These are phyloP conservation scores for Straminergon stramineum DNA, from an alignment of 225 moss, liverwort and hornwort species.

Conservation along the genomic window DNA sequence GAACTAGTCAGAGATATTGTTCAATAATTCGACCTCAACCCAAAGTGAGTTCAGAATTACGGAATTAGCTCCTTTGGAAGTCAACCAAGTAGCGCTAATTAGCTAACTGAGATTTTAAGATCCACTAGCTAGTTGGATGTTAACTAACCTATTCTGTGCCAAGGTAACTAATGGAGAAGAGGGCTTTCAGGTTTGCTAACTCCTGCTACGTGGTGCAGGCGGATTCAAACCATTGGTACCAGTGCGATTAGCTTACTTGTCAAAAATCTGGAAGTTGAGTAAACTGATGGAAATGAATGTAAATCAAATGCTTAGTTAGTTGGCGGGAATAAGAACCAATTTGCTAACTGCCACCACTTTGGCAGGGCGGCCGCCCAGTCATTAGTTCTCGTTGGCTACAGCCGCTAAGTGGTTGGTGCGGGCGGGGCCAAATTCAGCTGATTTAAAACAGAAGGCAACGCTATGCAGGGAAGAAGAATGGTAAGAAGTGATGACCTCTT, in stretches of 20 bases:
- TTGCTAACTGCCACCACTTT: neutral
- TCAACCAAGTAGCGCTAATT: neutral
- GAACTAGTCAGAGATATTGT: neutral
- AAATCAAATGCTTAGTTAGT: neutral
- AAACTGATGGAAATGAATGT: neutral
- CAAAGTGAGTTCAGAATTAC: neutral
- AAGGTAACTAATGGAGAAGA: neutral
- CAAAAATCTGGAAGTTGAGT: neutral
- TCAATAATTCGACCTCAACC: neutral
- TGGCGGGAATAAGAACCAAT: neutral
- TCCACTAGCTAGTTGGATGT: neutral
- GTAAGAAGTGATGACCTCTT: conserved; percentile 24
- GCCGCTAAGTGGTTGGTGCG: neutral
- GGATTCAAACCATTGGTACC: neutral
- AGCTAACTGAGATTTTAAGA: neutral
- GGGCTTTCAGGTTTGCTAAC: neutral
- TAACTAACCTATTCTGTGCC: neutral
- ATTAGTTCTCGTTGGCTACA: neutral
- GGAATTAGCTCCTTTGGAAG: neutral
- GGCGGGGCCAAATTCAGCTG: neutral
- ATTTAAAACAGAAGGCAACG: neutral
- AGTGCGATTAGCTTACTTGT: neutral
- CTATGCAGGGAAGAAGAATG: neutral
- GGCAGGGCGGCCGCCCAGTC: neutral
- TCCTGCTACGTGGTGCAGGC: neutral